Conservation (phyloP, 108 stramenopile species). For the Pinguiococcus pyrenoidosus region DNA sequence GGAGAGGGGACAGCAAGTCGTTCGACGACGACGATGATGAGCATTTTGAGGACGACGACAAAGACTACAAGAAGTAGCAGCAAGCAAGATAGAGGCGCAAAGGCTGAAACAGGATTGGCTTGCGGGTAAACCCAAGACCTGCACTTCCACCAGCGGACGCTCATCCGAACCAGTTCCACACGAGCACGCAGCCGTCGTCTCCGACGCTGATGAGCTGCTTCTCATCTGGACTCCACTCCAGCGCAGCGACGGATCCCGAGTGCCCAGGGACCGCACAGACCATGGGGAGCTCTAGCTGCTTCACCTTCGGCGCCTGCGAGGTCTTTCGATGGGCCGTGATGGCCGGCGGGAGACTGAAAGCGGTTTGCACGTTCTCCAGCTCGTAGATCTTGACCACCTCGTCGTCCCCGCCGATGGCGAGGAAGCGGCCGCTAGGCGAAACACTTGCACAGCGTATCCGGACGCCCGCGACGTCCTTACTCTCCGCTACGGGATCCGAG, state of each 20-base stretch:
- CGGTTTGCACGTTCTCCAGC: neutral
- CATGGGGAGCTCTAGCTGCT: conserved; percentile 1
- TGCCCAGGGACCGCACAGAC: conserved; percentile 31
- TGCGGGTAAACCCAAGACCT: too few species aligned
- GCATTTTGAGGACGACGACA: too few species aligned
- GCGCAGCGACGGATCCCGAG: neutral
- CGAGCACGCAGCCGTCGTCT: conserved; percentile 28
- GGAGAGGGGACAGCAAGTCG: too few species aligned
- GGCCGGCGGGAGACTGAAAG: too few species aligned
- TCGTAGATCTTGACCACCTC: conserved; percentile 22
- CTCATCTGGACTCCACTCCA: conserved; percentile 39
- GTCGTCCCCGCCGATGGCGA: conserved; percentile 34
- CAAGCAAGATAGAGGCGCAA: too few species aligned
- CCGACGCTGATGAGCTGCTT: conserved; percentile 37
- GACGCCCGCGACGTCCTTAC: neutral
- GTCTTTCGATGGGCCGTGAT: too few species aligned
- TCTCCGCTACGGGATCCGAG: conserved; percentile 19
- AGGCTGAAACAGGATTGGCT: too few species aligned
- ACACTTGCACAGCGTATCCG: conserved; percentile 16
- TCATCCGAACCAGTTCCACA: conserved; percentile 45
- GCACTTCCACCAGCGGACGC: too few species aligned
- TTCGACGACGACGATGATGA: too few species aligned
- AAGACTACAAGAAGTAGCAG: too few species aligned
- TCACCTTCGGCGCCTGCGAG: conserved; percentile 5
- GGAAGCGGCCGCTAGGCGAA: conserved; percentile 31